Percentiles rank a stretch among this genome's conserved stretches.
These are phyloP conservation scores for Sherardia arvensis DNA, from an alignment of 257 asterid species.

Conservation along the genomic window DNA sequence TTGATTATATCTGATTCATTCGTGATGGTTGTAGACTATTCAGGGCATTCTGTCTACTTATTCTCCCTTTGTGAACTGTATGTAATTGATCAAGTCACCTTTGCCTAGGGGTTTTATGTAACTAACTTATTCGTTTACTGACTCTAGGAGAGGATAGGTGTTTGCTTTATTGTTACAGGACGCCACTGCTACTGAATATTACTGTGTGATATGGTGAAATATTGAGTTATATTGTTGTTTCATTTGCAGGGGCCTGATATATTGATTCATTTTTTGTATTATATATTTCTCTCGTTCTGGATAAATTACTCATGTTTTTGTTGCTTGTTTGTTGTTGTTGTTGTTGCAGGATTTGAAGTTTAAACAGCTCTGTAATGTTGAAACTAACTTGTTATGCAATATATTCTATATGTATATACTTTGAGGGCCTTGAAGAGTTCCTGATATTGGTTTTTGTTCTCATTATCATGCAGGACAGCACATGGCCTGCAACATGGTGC, in stretches of 20 bases:
- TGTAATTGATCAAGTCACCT: background rate
- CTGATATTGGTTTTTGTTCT: conserved; percentile 3
- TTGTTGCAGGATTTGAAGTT: conserved; percentile 60
- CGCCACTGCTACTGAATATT: conserved; percentile 3
- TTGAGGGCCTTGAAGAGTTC: conserved; percentile 9
- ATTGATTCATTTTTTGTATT: background rate
- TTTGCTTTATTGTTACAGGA: conserved; percentile 12
- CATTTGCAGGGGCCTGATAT: background rate
- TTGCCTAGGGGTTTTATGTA: background rate
- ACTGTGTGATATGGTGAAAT: conserved; percentile 17
- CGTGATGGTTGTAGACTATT: background rate
- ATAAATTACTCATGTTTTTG: conserved; percentile 17
- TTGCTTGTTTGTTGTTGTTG: conserved; percentile 7
- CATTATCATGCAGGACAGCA: conserved; percentile 6
- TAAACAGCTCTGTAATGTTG: conserved; percentile 36
- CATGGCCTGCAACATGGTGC: background rate
- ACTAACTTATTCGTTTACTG: background rate
- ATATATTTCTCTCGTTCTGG: conserved; percentile 12
- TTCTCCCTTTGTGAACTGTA: background rate
- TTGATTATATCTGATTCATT: background rate
- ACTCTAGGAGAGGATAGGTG: background rate
- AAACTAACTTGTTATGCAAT: conserved; percentile 23
- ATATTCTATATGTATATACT: conserved; percentile 12
- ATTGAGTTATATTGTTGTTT: background rate
- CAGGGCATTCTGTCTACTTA: background rate